These are phyloP conservation scores for Groenewaldozyma sp. DNA, from an alignment of 1,139 yeast genomes.

Conservation along the genomic window DNA sequence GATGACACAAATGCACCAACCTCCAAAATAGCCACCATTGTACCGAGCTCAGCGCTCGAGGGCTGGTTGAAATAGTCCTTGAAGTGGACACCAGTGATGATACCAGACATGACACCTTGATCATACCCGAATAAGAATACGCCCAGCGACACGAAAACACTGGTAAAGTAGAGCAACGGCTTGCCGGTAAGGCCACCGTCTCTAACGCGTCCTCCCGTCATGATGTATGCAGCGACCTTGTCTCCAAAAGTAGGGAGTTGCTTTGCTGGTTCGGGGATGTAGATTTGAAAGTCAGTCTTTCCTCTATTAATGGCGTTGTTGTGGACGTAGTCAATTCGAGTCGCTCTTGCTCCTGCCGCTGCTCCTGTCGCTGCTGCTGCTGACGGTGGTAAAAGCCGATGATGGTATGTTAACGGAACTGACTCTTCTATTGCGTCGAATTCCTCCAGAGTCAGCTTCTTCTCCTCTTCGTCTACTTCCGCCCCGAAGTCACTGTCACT, in stretches of 20 bases:
- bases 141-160: constrained; percentile 73
- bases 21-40: constrained; percentile 77
- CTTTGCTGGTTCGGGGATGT: constrained; percentile 15
- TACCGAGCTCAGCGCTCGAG: constrained; percentile 56
- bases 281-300: constrained; percentile 7
- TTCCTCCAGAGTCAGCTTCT: constrained; percentile 5
- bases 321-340: too few species aligned
- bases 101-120: constrained; percentile 86
- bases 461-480: constrained; percentile 2
- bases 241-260: constrained; percentile 21
- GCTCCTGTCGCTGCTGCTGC: too few species aligned
- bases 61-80: constrained; percentile 68
- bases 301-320: background rate
- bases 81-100: constrained; percentile 60
- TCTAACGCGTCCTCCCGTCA: constrained; percentile 19
- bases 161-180: constrained; percentile 52
- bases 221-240: constrained; percentile 18
- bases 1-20: constrained; percentile 80
- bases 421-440: too few species aligned
- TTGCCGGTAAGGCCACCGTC: constrained; percentile 26
- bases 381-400: too few species aligned
- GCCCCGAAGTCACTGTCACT: constrained; percentile 1
- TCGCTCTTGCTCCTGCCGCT: too few species aligned
- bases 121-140: constrained; percentile 85
- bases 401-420: too few species aligned